Base-by-base conservation (phyloP, 371 early-diverging fungal species). In the Mucor racemosus region DNA sequence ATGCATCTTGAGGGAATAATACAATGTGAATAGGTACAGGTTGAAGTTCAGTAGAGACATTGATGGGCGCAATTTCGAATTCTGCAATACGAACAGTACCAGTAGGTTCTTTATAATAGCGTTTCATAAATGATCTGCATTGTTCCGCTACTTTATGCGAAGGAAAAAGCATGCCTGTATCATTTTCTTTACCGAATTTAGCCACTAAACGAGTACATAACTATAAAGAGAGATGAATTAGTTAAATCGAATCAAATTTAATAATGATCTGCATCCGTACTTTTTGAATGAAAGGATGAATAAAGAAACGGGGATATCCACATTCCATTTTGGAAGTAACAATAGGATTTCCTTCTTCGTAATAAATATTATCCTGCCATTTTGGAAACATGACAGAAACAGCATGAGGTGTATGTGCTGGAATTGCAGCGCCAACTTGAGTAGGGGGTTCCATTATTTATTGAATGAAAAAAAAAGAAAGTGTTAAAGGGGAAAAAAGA, bases 231-330 rank as follows among this genome's bases (percentile, higher is more conserved):
- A 38, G n/a, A 36, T 11, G 10, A 21, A 26, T 36, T 54, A 54
- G 5, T 44, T 34, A 11, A 9, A 38, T 11, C 38, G 4, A 9
- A 5, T 38, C 38, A 38, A 38, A 21, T 17, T 4, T 46, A 4
- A 35, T 55, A 31, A 21, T 34, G 10, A 55, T 8, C 9, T 38
- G 19, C 34, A 13, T 73, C 74, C 26, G 3, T 81, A 93, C 89
- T 85, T 91, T 81, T 70, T 91, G 87, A 67, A 93, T 88, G 38
- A 77, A 68, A 11, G 86, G 86, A 71, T 84, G 84, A 72, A 93
- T 90, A 68, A 96, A 95, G 84, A 98, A 97, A 34, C 98, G 92
- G 19, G 98, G 98, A 75, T 98, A 98, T 3, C 97, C 98, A 39
- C 87, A 82, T 50, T 85, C 79, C 92, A 95, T 91, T 62, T 80